These are phyloP conservation scores for Triticum monococcum DNA, from an alignment of 176 grass and related monocot species.

Conservation along the genomic window DNA sequence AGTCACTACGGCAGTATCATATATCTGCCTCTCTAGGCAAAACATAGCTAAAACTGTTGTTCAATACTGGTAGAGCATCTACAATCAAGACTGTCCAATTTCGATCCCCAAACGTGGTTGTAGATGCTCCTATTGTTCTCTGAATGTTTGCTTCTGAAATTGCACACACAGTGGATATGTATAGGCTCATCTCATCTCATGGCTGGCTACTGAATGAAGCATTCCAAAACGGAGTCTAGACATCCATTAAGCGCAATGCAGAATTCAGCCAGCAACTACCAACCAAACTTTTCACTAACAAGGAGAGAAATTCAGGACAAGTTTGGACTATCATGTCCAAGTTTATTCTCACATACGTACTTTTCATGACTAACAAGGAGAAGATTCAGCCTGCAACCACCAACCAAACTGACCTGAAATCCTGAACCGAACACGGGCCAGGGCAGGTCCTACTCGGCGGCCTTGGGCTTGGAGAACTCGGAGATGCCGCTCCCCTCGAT, in stretches of 20 bases:
- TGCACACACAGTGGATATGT: background rate
- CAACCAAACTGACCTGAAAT: background rate
- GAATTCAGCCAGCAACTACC: background rate
- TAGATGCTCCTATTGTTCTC: background rate
- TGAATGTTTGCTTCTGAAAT: background rate
- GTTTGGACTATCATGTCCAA: too few species aligned
- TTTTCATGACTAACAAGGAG: background rate
- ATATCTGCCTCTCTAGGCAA: background rate
- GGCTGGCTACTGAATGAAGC: background rate
- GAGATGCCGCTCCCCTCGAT: constrained; percentile 38
- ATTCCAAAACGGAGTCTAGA: background rate
- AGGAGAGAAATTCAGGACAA: too few species aligned
- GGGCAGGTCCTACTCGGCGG: background rate
- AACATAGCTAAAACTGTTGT: background rate
- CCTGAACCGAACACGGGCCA: background rate
- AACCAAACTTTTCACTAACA: too few species aligned
- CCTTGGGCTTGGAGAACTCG: constrained; percentile 37
- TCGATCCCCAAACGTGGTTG: too few species aligned
- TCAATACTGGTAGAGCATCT: too few species aligned
- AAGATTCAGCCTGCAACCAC: background rate
- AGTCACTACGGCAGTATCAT: background rate
- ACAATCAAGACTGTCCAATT: too few species aligned
- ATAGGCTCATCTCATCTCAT: background rate
- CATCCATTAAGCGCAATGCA: background rate
- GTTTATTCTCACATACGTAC: background rate